Evolutionary conservation across 2,329 filamentous ascomycete genomes (phyloP), one percentile per base, ranked within the genome.

Genomic region (Claviceps monticola): DNA sequence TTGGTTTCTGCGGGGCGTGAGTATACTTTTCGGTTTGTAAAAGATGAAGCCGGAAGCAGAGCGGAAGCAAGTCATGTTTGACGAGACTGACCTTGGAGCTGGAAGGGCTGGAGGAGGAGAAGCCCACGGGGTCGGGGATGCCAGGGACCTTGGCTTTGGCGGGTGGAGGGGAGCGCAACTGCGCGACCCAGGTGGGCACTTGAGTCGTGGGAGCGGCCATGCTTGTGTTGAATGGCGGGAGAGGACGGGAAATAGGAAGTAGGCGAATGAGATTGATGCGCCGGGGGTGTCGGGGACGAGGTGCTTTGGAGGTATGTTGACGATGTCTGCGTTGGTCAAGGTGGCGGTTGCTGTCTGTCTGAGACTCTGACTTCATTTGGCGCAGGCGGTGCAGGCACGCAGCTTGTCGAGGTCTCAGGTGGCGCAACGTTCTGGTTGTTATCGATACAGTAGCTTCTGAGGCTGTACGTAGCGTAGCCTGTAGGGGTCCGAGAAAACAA

Each of bases 51-150:
- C 3, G 21, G 21, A 21, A 21, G 21, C 21, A 21, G 17, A 36
- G 44, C 14, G 16, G 13, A 9, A 23, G 7, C 29, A 37, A 17
- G 21, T 9, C 14, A 39, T 48, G 8, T 29, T 29, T 2, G 23
- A 9, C 14, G 46, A 16, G 19, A 49, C 57, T 57, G 69, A 79
- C 81, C 75, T 84, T 83, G 64, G 77, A 78, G 60, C 73, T 68
- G 49, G 70, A 63, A 54, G 69, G 64, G 61, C 68, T 80, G 64
- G 67, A 81, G 71, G 67, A 81, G 71, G 67, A 81, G 73, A 83
- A 97, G 64, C 93, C 91, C 51, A 88, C 87, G 48, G 93, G 93
- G 66, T 98, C 90, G 53, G 84, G 76, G 58, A 96, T 82, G 64
- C 76, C 78, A 59, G 72, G 64, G 49, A 78, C 75, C 69, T 88